Percentiles rank a stretch among this genome's conserved stretches.
Conservation (phyloP, 2,329 filamentous ascomycete species). For the Trichophyton mentagrophytes region DNA sequence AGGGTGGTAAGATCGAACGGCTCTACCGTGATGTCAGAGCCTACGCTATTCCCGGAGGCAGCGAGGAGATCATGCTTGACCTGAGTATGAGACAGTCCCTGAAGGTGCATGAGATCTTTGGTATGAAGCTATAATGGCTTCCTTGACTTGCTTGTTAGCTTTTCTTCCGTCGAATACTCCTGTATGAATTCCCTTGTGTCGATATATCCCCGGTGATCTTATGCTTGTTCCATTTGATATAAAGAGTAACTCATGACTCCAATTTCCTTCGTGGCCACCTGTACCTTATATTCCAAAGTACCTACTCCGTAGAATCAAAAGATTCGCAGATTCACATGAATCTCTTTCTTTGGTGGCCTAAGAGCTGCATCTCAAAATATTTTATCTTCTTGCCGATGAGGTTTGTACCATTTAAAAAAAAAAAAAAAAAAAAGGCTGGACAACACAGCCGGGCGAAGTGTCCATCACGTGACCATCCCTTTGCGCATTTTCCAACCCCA, state of each 20-base stretch:
- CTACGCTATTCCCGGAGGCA: conserved; percentile 90
- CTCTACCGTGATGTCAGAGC: conserved; percentile 90
- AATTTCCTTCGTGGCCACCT: not conserved
- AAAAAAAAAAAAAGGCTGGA: not conserved
- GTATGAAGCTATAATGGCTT: conserved; percentile 72
- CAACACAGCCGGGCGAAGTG: not conserved
- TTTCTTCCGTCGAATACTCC: not conserved
- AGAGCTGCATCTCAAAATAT: not conserved
- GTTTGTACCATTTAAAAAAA: not conserved
- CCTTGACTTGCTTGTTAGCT: not conserved
- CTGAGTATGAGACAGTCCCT: conserved; percentile 83
- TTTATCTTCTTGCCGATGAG: not conserved
- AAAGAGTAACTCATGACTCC: not conserved
- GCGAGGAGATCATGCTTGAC: conserved; percentile 98
- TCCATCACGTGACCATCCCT: not conserved
- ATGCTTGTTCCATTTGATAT: not conserved
- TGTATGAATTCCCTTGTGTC: not conserved
- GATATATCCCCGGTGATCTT: not conserved
- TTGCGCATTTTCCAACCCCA: not conserved
- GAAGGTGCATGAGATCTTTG: conserved; percentile 76
- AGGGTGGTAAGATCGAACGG: conserved; percentile 89
- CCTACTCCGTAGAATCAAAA: not conserved
- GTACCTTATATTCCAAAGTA: not conserved
- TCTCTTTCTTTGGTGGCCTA: not conserved
- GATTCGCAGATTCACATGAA: not conserved